These are phyloP conservation scores for Pulveroboletus frians DNA, from an alignment of 768 basidiomycete genomes.

Conservation along the genomic window DNA sequence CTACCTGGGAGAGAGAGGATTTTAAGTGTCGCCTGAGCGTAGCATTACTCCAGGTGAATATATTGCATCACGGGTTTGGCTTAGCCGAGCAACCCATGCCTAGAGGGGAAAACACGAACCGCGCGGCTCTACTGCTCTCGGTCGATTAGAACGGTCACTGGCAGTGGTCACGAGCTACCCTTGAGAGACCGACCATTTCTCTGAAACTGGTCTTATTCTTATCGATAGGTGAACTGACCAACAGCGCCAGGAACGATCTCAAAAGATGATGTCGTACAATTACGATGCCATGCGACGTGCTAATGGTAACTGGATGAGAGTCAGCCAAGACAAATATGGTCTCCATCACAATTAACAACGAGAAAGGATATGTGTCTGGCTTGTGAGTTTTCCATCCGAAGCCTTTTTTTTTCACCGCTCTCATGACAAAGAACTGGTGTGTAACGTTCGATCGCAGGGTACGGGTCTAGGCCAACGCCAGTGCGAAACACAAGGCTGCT, in stretches of 20 bases:
- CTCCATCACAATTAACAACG: conserved; percentile 29
- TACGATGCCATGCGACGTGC: conserved; percentile 15
- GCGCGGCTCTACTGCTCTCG: conserved; percentile 2
- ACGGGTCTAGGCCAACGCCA: conserved; percentile 10
- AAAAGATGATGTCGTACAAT: conserved; percentile 26
- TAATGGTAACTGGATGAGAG: conserved; percentile 19
- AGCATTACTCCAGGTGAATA: conserved; percentile 16
- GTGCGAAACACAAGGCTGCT: conserved; percentile 11
- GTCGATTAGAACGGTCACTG: conserved; percentile 3
- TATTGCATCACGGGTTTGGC: conserved; percentile 23
- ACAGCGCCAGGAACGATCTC: conserved; percentile 19
- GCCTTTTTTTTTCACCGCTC: conserved; percentile 1
- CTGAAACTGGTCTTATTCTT: background rate
- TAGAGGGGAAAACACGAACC: background rate
- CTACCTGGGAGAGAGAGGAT: conserved; percentile 10
- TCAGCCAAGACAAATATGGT: conserved; percentile 25
- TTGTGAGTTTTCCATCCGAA: conserved; percentile 12
- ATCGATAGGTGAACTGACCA: conserved; percentile 1
- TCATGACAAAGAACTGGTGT: conserved; percentile 7
- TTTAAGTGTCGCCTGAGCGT: conserved; percentile 11
- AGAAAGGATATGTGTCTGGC: conserved; percentile 24
- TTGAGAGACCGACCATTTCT: background rate
- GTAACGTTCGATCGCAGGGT: conserved; percentile 4
- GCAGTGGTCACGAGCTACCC: background rate
- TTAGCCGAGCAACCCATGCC: conserved; percentile 10